These are phyloP conservation scores for Kondoa subrosea DNA, from an alignment of 768 basidiomycete species.

Conservation along the genomic window DNA sequence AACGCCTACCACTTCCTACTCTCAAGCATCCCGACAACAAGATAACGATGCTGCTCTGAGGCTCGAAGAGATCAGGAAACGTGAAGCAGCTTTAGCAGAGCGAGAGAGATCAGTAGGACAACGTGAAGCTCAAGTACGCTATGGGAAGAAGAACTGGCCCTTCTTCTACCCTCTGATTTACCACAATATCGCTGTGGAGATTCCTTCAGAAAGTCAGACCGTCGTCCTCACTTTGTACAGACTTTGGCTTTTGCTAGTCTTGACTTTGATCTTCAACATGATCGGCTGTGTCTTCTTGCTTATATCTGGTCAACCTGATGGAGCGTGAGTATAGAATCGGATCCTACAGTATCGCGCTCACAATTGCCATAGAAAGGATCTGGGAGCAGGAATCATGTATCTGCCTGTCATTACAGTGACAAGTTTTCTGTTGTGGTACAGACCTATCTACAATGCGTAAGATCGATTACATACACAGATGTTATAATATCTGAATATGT, in stretches of 20 bases:
- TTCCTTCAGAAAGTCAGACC: constrained; percentile 59
- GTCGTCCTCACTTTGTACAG: constrained; percentile 75
- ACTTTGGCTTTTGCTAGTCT: constrained; percentile 78
- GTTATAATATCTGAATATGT: constrained; percentile 38
- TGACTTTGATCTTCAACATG: constrained; percentile 72
- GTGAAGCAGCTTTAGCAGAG: constrained; percentile 65
- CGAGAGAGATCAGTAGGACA: constrained; percentile 40
- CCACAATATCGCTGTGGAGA: constrained; percentile 80
- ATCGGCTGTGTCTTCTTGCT: constrained; percentile 76
- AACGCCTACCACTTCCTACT: not conserved
- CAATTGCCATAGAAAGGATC: constrained; percentile 30
- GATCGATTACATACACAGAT: not conserved
- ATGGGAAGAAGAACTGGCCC: constrained; percentile 64
- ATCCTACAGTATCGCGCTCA: not conserved
- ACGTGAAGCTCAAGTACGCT: not conserved
- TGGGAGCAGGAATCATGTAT: constrained; percentile 67
- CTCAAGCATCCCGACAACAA: not conserved
- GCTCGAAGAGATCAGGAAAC: constrained; percentile 50
- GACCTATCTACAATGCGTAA: not conserved
- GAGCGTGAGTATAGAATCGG: constrained; percentile 21
- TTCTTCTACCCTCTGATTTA: constrained; percentile 77
- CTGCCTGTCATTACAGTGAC: constrained; percentile 55
- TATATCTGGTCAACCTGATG: constrained; percentile 51
- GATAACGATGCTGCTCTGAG: constrained; percentile 21
- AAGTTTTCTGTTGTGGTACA: constrained; percentile 79